Evolutionary conservation across 176 grass and related monocot genomes (phyloP).

Genomic region (Oryza glumipatula): DNA sequence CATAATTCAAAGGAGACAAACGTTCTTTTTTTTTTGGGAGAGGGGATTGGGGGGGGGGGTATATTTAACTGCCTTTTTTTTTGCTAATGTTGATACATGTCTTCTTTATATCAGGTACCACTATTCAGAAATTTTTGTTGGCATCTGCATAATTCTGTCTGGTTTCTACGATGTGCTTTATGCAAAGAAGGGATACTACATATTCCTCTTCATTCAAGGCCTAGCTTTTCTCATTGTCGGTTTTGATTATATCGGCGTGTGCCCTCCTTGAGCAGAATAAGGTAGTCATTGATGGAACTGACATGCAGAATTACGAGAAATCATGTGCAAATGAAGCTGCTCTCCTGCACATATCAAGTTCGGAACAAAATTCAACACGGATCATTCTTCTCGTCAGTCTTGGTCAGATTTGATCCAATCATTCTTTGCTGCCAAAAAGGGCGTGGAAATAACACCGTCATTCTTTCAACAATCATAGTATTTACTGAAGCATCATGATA

Average conservation of each 20-base stretch:
- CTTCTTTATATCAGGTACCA: conserved; percentile 61
- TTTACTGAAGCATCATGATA: conserved; percentile 36
- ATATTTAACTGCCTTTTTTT: not conserved
- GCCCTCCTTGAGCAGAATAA: conserved; percentile 51
- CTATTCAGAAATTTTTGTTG: conserved; percentile 65
- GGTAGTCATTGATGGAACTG: conserved; percentile 12
- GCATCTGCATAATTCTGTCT: conserved; percentile 61
- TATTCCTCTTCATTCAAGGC: conserved; percentile 79
- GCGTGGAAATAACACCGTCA: conserved; percentile 11
- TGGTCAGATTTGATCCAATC: conserved; percentile 29
- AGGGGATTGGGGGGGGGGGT: too few relatives aligned
- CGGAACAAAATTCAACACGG: not conserved
- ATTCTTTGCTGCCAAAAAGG: conserved; percentile 37
- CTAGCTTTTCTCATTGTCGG: conserved; percentile 70
- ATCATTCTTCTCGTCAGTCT: not conserved
- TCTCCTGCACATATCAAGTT: conserved; percentile 29
- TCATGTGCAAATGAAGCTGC: not conserved
- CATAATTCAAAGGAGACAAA: not conserved
- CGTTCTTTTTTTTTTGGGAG: not conserved
- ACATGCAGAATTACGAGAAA: not conserved
- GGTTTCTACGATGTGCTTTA: conserved; percentile 70
- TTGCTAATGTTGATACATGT: conserved; percentile 29
- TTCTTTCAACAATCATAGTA: conserved; percentile 23
- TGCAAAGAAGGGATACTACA: conserved; percentile 75
- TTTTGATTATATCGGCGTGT: conserved; percentile 72